Base-by-base conservation (phyloP, 441 rosid genomes). In the Metrosideros polymorpha region DNA sequence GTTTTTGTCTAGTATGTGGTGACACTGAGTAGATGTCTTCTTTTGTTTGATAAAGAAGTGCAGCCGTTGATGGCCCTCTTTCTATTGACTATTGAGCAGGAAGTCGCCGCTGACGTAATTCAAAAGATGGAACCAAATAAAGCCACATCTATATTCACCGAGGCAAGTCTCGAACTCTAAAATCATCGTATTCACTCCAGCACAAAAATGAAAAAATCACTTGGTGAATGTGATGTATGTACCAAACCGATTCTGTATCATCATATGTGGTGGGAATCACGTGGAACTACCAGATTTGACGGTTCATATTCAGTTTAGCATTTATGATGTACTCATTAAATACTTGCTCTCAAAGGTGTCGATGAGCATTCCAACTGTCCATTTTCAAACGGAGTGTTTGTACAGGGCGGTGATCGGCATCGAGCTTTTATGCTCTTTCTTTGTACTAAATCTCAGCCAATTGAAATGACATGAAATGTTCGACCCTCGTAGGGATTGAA, bases 21-120 rank as follows among this genome's bases (percentile, higher is more conserved):
- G 12, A 71, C 47, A 6, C 3, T 22, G 47, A 35, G 6, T 39
- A 22, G n/a, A 0, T 71, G n/a, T 39, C 79, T 39, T 39, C 27
- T 66, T 9, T 5, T 19, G 45, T 66, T 19, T 66, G 77, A 66
- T 45, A 35, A 39, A 6, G 8, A 18, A 32, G 43, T 32, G 9
- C 56, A 6, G 82, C 42, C 8, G n/a, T 43, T 45, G n/a, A 59
- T 32, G 27, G 30, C 30, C 14, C 45, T 52, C 43, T 61, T 12
- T 30, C n/a, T 27, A 3, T 43, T 45, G 63, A 51, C n/a, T 27
- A 3, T 43, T 45, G 63, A 51, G 85, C 88, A 92, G 92, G 92
- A 90, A 86, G 90, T 85, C 49, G 93, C 93, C 15, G 94, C 89
- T 13, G 91, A 85, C 86, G 92, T 84, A 3, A 87, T 85, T 24